Percentiles rank a stretch among this genome's conserved stretches.
Evolutionary conservation across 2,329 filamentous ascomycete species (phyloP).

Genomic region (Ilyonectria sp.): DNA sequence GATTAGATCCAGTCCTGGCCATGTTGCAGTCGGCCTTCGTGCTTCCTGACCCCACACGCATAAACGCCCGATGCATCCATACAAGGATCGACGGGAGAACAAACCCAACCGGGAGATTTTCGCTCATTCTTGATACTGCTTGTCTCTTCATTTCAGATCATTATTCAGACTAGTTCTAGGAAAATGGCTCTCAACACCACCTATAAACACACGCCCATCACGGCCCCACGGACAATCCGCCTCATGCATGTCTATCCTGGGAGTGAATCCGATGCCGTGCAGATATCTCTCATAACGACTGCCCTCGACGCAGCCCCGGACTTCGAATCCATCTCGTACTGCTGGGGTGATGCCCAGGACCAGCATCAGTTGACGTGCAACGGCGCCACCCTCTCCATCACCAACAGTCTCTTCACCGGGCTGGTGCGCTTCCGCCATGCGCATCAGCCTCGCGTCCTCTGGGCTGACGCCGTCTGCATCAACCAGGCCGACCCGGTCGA

Average conservation of each 20-base stretch:
- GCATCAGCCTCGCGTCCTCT: background rate
- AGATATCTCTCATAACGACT: background rate
- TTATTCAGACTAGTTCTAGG: too few species aligned
- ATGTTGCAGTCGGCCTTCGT: too few species aligned
- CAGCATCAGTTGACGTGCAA: background rate
- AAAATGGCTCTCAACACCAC: background rate
- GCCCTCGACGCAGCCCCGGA: background rate
- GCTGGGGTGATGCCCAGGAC: constrained; percentile 6
- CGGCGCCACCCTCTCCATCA: background rate
- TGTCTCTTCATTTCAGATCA: too few species aligned
- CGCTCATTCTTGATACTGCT: too few species aligned
- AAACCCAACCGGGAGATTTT: too few species aligned
- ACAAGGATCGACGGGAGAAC: too few species aligned
- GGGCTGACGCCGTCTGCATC: constrained; percentile 21
- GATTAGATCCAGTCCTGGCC: too few species aligned
- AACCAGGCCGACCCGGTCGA: constrained; percentile 14
- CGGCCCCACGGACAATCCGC: background rate
- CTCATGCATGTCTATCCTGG: background rate
- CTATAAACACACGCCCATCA: background rate
- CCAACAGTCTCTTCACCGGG: constrained; percentile 7
- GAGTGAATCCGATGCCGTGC: background rate
- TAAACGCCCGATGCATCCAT: too few species aligned
- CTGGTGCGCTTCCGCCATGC: background rate
- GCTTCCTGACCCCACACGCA: too few species aligned
- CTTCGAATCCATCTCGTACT: constrained; percentile 13